phyloP scores from a whole-genome alignment of 1,139 yeast genomes.

The Candida sanyaensis region DNA sequence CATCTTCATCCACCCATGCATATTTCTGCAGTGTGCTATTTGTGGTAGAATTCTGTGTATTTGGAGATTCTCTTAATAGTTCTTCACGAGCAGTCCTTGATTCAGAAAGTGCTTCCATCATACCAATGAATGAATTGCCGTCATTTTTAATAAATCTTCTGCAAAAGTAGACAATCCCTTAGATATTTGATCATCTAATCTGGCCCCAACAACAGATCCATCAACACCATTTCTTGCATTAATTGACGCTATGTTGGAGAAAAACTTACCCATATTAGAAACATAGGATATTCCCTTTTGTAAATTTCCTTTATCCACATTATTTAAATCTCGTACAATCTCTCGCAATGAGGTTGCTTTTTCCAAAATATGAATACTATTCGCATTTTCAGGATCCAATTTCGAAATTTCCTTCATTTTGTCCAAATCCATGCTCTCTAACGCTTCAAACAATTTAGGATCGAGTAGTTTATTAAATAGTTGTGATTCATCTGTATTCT shows the following conservation, averaged over 20 bases:
- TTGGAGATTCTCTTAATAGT: constrained; percentile 21
- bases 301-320: constrained; percentile 28
- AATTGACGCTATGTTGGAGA: constrained; percentile 17
- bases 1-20: constrained; percentile 30
- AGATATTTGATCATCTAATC: constrained; percentile 22
- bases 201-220: constrained; percentile 8
- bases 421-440: constrained; percentile 29
- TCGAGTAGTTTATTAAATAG: constrained; percentile 28
- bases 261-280: constrained; percentile 27
- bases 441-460: constrained; percentile 32
- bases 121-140: constrained; percentile 71
- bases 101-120: constrained; percentile 74
- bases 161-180: constrained; percentile 62
- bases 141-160: constrained; percentile 76
- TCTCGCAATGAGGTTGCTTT: constrained; percentile 32
- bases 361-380: constrained; percentile 24
- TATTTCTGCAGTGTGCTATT: constrained; percentile 6
- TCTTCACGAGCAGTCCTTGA: constrained; percentile 55
- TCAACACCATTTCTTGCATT: constrained; percentile 10
- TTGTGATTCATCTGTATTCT: constrained; percentile 13
- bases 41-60: not conserved
- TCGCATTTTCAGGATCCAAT: constrained; percentile 16
- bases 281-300: constrained; percentile 31
- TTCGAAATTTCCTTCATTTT: constrained; percentile 25
- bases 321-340: constrained; percentile 29